A percentile compares a stretch with the other conserved stretches of the same genome.
phyloP scores from a whole-genome alignment of 768 basidiomycete species.

The Boletus pseudopeckii region DNA sequence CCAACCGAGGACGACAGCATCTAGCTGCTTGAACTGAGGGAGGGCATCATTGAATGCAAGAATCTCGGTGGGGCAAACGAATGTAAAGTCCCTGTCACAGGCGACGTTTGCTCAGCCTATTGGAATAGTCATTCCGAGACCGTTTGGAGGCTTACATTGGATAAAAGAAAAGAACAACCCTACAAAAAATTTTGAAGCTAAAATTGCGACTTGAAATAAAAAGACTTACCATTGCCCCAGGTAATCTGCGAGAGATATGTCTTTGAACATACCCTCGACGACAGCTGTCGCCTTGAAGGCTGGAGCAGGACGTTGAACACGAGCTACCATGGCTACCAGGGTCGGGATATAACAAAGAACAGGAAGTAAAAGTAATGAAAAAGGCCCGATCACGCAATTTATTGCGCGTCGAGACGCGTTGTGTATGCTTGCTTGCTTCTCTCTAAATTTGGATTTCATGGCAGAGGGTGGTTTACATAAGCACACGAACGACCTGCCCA shows the following conservation, averaged over 20 bases:
- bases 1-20: slow-evolving; percentile 75
- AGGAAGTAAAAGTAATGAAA: neutral
- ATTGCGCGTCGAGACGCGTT: slow-evolving; percentile 27
- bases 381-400: slow-evolving; percentile 10
- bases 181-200: slow-evolving; percentile 28
- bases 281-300: slow-evolving; percentile 74
- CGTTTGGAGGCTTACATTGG: slow-evolving; percentile 63
- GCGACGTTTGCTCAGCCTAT: neutral
- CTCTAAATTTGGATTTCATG: neutral
- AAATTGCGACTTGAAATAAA: neutral
- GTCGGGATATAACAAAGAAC: neutral
- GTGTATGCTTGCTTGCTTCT: slow-evolving; percentile 24
- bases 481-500: no score
- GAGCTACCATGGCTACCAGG: slow-evolving; percentile 36
- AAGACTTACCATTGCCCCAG: slow-evolving; percentile 71
- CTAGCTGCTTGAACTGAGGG: slow-evolving; percentile 65
- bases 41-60: slow-evolving; percentile 92
- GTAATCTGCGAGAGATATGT: slow-evolving; percentile 70
- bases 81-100: slow-evolving; percentile 80
- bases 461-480: no score
- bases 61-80: slow-evolving; percentile 94
- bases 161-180: slow-evolving; percentile 95
- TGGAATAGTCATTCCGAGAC: neutral
- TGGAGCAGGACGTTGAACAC: slow-evolving; percentile 84
- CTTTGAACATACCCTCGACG: slow-evolving; percentile 71